Conservation (phyloP, 805 yeast genomes). For the Pichia kluyveri region DNA sequence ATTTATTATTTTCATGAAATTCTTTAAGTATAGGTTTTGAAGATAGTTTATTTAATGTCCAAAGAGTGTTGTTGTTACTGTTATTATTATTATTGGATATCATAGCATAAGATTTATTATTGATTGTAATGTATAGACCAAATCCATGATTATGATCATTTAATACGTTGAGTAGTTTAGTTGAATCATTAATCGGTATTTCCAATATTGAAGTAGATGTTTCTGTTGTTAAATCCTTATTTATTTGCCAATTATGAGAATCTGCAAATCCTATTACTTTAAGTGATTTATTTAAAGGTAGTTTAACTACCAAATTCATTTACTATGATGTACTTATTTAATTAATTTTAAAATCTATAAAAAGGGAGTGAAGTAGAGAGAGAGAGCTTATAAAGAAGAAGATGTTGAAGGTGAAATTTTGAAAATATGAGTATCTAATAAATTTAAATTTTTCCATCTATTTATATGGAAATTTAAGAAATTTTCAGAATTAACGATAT, state of each 20-base stretch:
- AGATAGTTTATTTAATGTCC: background rate
- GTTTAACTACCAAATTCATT: too few relatives aligned
- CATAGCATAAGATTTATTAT: background rate
- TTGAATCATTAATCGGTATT: background rate
- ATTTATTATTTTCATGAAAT: background rate
- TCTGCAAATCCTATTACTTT: background rate
- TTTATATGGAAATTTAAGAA: conserved; percentile 17
- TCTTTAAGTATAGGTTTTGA: background rate
- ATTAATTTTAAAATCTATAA: too few relatives aligned
- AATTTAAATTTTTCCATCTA: conserved; percentile 15
- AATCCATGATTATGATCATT: background rate
- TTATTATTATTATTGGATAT: background rate
- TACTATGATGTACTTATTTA: too few relatives aligned
- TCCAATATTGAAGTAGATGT: background rate
- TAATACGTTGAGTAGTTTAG: background rate
- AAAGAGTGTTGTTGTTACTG: too few relatives aligned
- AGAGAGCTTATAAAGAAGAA: background rate
- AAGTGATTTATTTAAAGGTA: background rate
- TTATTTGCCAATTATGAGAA: background rate
- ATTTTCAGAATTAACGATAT: conserved; percentile 13
- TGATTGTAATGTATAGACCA: background rate
- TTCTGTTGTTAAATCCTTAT: background rate
- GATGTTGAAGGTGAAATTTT: background rate
- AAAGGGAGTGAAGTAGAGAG: background rate
- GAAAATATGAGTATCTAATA: conserved; percentile 18